Evolutionary conservation across 805 yeast species (phyloP).

Genomic region (Starmerella bombi): DNA sequence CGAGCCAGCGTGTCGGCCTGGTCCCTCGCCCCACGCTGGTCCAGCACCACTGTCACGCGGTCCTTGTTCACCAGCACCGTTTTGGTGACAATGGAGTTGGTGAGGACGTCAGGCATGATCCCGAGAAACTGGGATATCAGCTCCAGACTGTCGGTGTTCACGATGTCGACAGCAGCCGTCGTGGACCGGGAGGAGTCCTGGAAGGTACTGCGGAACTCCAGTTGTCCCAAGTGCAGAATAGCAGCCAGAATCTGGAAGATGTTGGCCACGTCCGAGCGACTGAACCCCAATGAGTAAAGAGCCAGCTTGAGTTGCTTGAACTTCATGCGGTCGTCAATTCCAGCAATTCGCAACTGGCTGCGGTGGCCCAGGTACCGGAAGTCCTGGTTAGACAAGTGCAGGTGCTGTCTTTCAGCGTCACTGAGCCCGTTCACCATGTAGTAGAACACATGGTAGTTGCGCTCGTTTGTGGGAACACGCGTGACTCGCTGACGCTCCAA

Average conservation of each 20-base stretch:
- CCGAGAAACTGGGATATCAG: conserved; percentile 31
- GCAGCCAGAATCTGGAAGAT: conserved; percentile 38
- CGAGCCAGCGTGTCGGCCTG: conserved; percentile 33
- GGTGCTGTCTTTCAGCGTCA: conserved; percentile 30
- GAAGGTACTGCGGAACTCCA: conserved; percentile 27
- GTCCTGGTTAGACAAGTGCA: conserved; percentile 30
- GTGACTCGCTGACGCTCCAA: conserved; percentile 44
- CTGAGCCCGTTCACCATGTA: conserved; percentile 41
- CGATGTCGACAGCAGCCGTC: conserved; percentile 28
- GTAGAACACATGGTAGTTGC: conserved; percentile 49
- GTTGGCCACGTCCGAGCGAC: conserved; percentile 34
- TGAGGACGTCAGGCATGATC: conserved; percentile 29
- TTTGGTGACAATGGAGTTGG: conserved; percentile 29
- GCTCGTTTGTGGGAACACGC: conserved; percentile 37
- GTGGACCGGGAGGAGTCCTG: conserved; percentile 27
- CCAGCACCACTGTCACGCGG: conserved; percentile 32
- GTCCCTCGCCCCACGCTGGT: conserved; percentile 31
- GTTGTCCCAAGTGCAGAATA: conserved; percentile 33
- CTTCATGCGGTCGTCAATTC: conserved; percentile 38
- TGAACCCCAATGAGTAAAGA: conserved; percentile 37
- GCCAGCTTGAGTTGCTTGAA: conserved; percentile 38
- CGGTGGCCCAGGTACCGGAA: conserved; percentile 35
- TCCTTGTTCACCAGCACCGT: conserved; percentile 29
- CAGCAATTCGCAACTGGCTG: conserved; percentile 30
- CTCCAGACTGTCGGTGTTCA: conserved; percentile 26